Percentiles rank a stretch among this genome's conserved stretches.
Evolutionary conservation across 805 yeast genomes (phyloP).

Genomic region (Candida quercuum): DNA sequence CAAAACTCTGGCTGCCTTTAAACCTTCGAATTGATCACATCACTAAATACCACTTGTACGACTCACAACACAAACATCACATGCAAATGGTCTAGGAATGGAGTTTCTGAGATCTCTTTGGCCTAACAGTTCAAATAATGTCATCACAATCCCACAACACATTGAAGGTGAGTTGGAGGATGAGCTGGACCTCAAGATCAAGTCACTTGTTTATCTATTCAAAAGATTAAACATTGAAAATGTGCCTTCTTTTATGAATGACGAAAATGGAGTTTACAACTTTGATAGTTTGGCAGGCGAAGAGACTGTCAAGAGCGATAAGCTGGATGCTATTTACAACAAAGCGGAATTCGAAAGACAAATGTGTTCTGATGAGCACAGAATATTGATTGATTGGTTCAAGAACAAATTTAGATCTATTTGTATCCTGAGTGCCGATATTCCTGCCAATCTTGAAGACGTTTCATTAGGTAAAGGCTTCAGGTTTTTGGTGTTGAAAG

Average conservation of each 20-base stretch:
- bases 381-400: conserved; percentile 60
- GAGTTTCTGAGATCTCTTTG: conserved; percentile 25
- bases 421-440: conserved; percentile 43
- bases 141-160: conserved; percentile 45
- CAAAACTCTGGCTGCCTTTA: too few relatives aligned
- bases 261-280: conserved; percentile 23
- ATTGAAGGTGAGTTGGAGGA: conserved; percentile 44
- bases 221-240: conserved; percentile 41
- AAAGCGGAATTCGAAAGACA: conserved; percentile 34
- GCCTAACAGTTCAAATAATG: conserved; percentile 27
- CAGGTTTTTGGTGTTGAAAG: conserved; percentile 33
- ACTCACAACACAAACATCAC: too few relatives aligned
- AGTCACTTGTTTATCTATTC: conserved; percentile 53
- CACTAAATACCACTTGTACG: too few relatives aligned
- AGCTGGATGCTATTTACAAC: conserved; percentile 55
- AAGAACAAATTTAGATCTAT: conserved; percentile 62
- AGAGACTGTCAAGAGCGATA: conserved; percentile 18
- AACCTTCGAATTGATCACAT: too few relatives aligned
- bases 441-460: conserved; percentile 32
- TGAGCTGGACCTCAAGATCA: conserved; percentile 56
- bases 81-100: conserved; percentile 7
- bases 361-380: conserved; percentile 50
- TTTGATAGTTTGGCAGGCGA: conserved; percentile 1
- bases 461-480: conserved; percentile 19
- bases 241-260: conserved; percentile 37